These are phyloP conservation scores for Capsicum chinense DNA, from an alignment of 257 asterid species.

Conservation along the genomic window DNA sequence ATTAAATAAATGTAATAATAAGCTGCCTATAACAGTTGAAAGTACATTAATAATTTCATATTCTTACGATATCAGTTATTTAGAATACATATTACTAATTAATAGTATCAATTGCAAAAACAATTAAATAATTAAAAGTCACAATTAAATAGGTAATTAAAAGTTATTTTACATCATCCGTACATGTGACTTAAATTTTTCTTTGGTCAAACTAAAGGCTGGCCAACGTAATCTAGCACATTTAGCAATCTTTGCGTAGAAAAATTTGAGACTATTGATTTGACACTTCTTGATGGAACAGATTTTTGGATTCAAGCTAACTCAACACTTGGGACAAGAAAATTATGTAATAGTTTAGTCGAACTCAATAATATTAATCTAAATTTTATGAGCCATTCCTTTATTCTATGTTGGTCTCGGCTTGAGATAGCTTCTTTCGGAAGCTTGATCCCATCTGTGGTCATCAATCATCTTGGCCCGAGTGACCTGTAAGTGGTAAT, in stretches of 20 bases:
- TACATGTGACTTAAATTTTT: neutral
- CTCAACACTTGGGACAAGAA: neutral
- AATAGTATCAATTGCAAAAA: neutral
- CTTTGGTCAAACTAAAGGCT: constrained; percentile 7
- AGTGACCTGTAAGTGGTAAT: rapidly evolving
- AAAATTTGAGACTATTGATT: neutral
- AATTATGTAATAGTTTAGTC: neutral
- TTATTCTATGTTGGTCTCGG: neutral
- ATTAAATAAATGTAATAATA: no score
- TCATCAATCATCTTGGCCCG: no score
- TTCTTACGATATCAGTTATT: neutral
- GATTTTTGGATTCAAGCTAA: neutral
- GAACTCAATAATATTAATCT: neutral
- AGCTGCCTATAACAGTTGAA: no score
- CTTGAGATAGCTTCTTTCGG: no score
- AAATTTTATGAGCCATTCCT: neutral
- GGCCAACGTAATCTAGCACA: neutral
- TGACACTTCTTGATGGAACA: neutral
- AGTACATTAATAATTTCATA: no score
- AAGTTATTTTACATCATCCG: neutral
- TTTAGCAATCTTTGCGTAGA: constrained; percentile 15
- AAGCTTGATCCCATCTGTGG: no score
- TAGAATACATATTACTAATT: neutral
- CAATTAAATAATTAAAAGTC: neutral
- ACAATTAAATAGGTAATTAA: neutral